A percentile compares a stretch with the other conserved stretches of the same genome.
phyloP scores from a whole-genome alignment of 768 basidiomycete species.

The Boletus huronensis region DNA sequence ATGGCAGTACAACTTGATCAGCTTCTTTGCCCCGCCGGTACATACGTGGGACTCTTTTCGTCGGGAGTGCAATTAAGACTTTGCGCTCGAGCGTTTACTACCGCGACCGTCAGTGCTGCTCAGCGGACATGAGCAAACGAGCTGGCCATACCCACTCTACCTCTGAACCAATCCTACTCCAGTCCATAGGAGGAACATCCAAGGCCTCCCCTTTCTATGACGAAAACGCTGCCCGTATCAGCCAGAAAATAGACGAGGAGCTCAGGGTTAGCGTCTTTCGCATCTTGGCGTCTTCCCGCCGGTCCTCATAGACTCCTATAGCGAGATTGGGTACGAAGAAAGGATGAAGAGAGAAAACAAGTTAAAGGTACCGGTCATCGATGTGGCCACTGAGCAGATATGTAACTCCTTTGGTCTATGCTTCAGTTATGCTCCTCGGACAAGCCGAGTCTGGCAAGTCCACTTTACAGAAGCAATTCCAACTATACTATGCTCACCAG shows the following conservation, averaged over 20 bases:
- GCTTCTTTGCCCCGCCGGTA: constrained; percentile 35
- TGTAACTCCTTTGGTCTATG: constrained; percentile 3
- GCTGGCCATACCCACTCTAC: constrained; percentile 28
- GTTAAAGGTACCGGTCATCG: constrained; percentile 47
- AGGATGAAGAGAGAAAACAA: constrained; percentile 43
- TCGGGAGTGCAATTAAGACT: constrained; percentile 32
- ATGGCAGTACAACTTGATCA: constrained; percentile 31
- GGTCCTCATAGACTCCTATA: constrained; percentile 24
- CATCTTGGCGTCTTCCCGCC: neutral
- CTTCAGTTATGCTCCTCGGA: constrained; percentile 66
- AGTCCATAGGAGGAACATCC: constrained; percentile 29
- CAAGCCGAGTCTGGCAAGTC: constrained; percentile 84
- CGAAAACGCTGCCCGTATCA: constrained; percentile 44
- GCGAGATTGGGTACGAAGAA: constrained; percentile 48
- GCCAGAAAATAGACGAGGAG: constrained; percentile 55
- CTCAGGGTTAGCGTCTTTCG: constrained; percentile 39
- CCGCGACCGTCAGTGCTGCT: constrained; percentile 9
- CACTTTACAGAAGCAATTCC: constrained; percentile 82
- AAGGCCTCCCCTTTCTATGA: constrained; percentile 37
- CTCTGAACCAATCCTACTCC: constrained; percentile 32
- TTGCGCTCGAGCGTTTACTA: constrained; percentile 19
- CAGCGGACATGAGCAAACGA: constrained; percentile 27
- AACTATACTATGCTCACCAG: constrained; percentile 71
- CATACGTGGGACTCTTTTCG: constrained; percentile 35
- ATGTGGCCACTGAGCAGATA: neutral